Evolutionary conservation across 2,329 filamentous ascomycete species (phyloP), one percentile per base, ranked within the genome.

Genomic region (Gnomoniopsis sp.): DNA sequence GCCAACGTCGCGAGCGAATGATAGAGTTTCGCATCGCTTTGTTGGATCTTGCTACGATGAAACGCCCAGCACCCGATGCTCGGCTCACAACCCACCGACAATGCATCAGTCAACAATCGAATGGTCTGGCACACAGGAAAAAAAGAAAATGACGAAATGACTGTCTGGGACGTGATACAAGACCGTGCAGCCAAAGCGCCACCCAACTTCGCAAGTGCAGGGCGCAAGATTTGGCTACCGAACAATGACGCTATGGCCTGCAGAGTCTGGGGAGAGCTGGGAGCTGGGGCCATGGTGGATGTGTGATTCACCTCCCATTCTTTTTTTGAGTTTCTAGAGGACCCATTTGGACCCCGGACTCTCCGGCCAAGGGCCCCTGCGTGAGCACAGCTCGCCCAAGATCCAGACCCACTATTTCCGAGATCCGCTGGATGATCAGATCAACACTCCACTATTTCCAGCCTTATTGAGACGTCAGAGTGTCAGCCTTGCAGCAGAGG

Each of bases 281-380:
- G 38, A 55, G 50, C 21, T 51, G 22, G 22, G 58, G 53, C 44
- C 30, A n/a, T 44, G 17, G 55, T 53, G 58, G 58, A 67, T 60
- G 26, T 30, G 26, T n/a, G 26, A 30, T 4, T 8, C 62, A 58
- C 50, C n/a, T 49, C 49, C 36, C 50, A 55, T 58, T 47, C 30
- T 59, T 43, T 50, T 19, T 4, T 6, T 6, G 38, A 12, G 14
- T 17, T 17, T 44, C n/a, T 17, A 44, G 34, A 60, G 26, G 51
- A 46, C 56, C 58, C 58, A 49, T 48, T 57, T 53, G 15, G 49
- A 36, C 51, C 23, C 52, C 23, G 38, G 12, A 43, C 49, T 36
- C 51, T 36, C 50, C 36, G 36, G 19, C 22, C 43, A 41, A 41
- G 21, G 26, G 54, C 54, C 55, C 58, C 55, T 59, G 57, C 51